Evolutionary conservation across 2,329 filamentous ascomycete species (phyloP).

Genomic region (Ceratocystis albifundus): DNA sequence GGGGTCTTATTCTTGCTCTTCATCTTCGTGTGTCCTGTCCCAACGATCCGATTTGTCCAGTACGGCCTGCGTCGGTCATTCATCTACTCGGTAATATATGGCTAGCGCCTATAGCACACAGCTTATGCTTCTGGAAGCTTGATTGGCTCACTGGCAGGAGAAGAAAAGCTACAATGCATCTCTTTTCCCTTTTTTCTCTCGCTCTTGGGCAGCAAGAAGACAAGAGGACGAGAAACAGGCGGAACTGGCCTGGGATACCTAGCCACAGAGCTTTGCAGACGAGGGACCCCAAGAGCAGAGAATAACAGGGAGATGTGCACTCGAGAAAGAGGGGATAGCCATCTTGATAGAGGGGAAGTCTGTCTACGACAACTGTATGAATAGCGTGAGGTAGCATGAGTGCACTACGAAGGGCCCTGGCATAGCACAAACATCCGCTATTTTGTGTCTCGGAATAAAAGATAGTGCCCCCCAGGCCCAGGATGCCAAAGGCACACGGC

Average conservation of each 20-base stretch:
- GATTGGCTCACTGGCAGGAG: not conserved
- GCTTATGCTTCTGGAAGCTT: not conserved
- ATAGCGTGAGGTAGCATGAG: no score
- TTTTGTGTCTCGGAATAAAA: no score
- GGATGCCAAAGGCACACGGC: not conserved
- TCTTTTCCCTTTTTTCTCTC: not conserved
- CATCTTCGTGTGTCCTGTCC: not conserved
- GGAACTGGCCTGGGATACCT: not conserved
- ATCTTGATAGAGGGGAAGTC: no score
- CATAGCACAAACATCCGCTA: no score
- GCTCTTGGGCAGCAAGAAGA: slow-evolving; percentile 7
- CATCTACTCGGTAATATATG: not conserved
- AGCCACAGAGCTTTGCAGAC: not conserved
- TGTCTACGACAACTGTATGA: no score
- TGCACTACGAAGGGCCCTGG: no score
- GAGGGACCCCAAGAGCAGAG: no score
- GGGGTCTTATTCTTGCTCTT: not conserved
- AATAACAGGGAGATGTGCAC: no score
- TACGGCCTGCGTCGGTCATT: not conserved
- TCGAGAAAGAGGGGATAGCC: no score
- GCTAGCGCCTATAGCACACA: not conserved
- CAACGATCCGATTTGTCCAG: not conserved
- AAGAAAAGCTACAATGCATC: not conserved
- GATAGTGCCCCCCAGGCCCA: no score
- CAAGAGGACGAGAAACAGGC: not conserved